phyloP scores from a whole-genome alignment of 805 yeast genomes.

The Candida hungchunana region DNA sequence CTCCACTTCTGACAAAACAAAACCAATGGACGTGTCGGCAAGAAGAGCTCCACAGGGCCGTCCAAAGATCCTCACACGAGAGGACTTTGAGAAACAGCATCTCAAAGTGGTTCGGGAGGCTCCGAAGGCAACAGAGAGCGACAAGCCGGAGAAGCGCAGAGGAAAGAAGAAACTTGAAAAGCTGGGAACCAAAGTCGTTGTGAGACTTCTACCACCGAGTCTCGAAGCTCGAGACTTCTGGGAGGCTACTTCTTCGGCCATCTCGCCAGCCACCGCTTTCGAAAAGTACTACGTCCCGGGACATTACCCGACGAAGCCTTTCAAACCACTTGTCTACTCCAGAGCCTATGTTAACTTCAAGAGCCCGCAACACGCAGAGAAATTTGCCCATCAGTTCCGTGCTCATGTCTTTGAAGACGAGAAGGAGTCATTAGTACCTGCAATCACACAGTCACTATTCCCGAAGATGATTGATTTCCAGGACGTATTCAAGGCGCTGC shows the following conservation, averaged over 20 bases:
- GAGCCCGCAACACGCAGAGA: conserved; percentile 24
- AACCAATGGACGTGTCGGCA: conserved; percentile 11
- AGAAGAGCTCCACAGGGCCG: conserved; percentile 9
- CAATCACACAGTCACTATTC: conserved; percentile 33
- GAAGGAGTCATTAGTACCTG: conserved; percentile 31
- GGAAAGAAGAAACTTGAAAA: background rate
- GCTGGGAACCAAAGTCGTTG: conserved; percentile 25
- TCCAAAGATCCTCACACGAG: conserved; percentile 7
- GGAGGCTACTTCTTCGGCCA: conserved; percentile 16
- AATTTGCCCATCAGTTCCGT: conserved; percentile 27
- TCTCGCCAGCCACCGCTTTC: conserved; percentile 10
- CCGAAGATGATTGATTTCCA: conserved; percentile 26
- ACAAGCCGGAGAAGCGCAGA: conserved; percentile 1
- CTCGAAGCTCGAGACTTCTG: conserved; percentile 30
- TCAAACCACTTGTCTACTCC: conserved; percentile 36
- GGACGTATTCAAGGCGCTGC: conserved; percentile 2
- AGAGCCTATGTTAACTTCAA: conserved; percentile 38
- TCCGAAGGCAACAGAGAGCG: background rate
- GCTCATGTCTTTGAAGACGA: conserved; percentile 19
- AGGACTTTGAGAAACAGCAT: conserved; percentile 9
- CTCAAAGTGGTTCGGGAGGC: background rate
- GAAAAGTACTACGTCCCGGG: conserved; percentile 40
- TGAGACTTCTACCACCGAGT: conserved; percentile 43
- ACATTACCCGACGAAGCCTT: conserved; percentile 33
- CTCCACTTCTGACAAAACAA: background rate